Evolutionary conservation across 2,329 filamentous ascomycete genomes (phyloP).

Genomic region (Gliomastix tumulicola): DNA sequence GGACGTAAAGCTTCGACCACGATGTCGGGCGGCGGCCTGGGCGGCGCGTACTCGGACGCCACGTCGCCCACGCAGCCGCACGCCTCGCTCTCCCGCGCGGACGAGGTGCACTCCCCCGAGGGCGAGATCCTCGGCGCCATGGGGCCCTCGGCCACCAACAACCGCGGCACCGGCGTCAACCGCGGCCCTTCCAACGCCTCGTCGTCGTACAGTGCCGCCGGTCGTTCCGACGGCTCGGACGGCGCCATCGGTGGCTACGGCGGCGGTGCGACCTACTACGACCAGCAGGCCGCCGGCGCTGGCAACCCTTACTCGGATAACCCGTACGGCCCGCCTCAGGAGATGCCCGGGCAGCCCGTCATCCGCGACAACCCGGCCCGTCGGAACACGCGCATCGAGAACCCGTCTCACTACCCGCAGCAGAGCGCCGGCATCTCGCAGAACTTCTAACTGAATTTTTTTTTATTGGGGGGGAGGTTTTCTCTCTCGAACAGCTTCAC

Average conservation of each 20-base stretch:
- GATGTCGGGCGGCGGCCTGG: constrained; percentile 68
- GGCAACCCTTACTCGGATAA: constrained; percentile 48
- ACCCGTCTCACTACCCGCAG: constrained; percentile 79
- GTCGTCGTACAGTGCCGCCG: constrained; percentile 83
- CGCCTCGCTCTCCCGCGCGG: constrained; percentile 62
- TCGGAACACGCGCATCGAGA: constrained; percentile 92
- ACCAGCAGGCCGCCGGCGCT: constrained; percentile 51
- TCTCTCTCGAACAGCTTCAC: no score
- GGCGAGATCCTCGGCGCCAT: constrained; percentile 79
- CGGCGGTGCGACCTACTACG: constrained; percentile 43
- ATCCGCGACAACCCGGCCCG: constrained; percentile 90
- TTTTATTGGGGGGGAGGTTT: no score
- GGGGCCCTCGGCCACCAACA: constrained; percentile 62
- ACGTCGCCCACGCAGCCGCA: constrained; percentile 61
- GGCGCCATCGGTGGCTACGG: constrained; percentile 38
- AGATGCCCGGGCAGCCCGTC: constrained; percentile 59
- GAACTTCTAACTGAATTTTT: constrained; percentile 76
- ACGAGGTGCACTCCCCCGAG: constrained; percentile 58
- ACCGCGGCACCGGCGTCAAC: constrained; percentile 62
- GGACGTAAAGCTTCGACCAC: constrained; percentile 85
- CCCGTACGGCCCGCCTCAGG: constrained; percentile 28
- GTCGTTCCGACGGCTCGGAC: constrained; percentile 64
- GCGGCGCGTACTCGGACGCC: constrained; percentile 67
- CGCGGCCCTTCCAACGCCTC: constrained; percentile 93
- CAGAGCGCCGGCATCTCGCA: constrained; percentile 94